phyloP scores from a whole-genome alignment of 2,329 filamentous ascomycete genomes.

The Sporothrix phasma region DNA sequence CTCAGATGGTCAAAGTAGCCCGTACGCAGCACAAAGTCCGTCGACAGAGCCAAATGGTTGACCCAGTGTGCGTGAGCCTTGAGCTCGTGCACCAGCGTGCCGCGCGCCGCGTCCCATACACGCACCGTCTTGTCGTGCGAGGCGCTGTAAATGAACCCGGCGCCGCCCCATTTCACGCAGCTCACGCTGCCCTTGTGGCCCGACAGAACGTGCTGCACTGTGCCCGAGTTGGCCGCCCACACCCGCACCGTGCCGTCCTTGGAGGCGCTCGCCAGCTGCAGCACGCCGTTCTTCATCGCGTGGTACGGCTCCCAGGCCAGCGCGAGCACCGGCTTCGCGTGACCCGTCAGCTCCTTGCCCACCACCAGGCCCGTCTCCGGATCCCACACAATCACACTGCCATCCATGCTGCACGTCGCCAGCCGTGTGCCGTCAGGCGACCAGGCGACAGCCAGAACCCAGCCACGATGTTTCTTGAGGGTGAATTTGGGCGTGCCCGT shows the following conservation, averaged over 20 bases:
- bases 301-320: constrained; percentile 93
- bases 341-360: constrained; percentile 67
- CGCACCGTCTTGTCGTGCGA: constrained; percentile 91
- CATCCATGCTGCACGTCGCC: constrained; percentile 89
- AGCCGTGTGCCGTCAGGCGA: constrained; percentile 72
- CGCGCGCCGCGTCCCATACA: constrained; percentile 74
- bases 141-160: constrained; percentile 68
- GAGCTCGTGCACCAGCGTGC: constrained; percentile 70
- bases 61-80: constrained; percentile 77
- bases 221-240: constrained; percentile 72
- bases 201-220: constrained; percentile 70
- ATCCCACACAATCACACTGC: constrained; percentile 83
- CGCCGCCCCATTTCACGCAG: constrained; percentile 92
- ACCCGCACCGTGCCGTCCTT: constrained; percentile 84
- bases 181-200: constrained; percentile 85
- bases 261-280: constrained; percentile 73
- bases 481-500: constrained; percentile 84
- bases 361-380: constrained; percentile 66
- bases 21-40: constrained; percentile 79
- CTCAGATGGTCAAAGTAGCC: constrained; percentile 67
- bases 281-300: constrained; percentile 61
- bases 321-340: constrained; percentile 80
- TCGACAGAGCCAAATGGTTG: constrained; percentile 88
- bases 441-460: constrained; percentile 83
- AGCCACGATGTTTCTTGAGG: constrained; percentile 75